Evolutionary conservation across 495 filamentous ascomycete genomes (phyloP).

Genomic region (Apiosordaria backusii): DNA sequence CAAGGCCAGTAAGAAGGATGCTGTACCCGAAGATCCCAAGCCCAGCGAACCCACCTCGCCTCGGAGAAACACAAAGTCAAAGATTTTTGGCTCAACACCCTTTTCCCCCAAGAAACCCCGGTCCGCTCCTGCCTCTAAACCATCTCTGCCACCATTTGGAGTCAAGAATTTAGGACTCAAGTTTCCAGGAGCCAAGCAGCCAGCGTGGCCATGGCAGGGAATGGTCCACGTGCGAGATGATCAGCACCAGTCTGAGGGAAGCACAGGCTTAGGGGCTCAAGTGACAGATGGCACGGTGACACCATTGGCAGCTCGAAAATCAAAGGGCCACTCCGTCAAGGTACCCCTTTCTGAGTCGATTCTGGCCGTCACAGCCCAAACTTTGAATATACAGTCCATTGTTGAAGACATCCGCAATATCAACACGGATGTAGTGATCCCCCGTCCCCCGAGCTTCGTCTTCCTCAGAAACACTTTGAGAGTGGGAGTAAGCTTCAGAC

Average conservation of each 20-base stretch:
- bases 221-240: slow-evolving; percentile 57
- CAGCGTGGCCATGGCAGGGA: slow-evolving; percentile 68
- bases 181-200: slow-evolving; percentile 56
- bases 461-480: slow-evolving; percentile 48
- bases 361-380: slow-evolving; percentile 29
- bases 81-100: slow-evolving; percentile 35
- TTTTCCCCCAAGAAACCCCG: slow-evolving; percentile 32
- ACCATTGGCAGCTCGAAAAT: slow-evolving; percentile 38
- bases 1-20: slow-evolving; percentile 33
- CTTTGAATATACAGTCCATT: slow-evolving; percentile 32
- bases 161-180: slow-evolving; percentile 41
- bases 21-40: slow-evolving; percentile 19
- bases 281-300: not conserved
- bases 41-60: slow-evolving; percentile 12
- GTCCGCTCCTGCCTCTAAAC: slow-evolving; percentile 6
- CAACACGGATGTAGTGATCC: slow-evolving; percentile 38
- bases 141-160: slow-evolving; percentile 32
- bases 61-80: slow-evolving; percentile 19
- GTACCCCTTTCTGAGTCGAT: slow-evolving; percentile 46
- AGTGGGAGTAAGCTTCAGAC: slow-evolving; percentile 47
- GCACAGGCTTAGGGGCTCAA: not conserved
- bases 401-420: slow-evolving; percentile 27
- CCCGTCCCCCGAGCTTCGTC: slow-evolving; percentile 41
- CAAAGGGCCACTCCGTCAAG: slow-evolving; percentile 46
- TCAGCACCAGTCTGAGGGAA: not conserved